phyloP scores from a whole-genome alignment of 2,329 filamentous ascomycete species.

The Raffaelea arxii region DNA sequence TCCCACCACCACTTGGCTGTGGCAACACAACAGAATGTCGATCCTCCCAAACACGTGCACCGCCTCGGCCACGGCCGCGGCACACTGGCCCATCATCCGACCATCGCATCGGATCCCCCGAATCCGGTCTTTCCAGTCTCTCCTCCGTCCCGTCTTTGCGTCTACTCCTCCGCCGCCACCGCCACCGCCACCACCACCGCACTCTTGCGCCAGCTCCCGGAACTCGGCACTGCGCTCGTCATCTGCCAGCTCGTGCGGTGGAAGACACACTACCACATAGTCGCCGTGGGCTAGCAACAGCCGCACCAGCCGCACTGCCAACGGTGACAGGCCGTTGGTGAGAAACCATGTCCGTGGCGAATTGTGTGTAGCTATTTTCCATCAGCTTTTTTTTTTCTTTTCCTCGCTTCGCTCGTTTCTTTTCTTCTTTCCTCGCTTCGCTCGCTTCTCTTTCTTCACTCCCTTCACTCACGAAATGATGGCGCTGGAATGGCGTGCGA shows the following conservation, averaged over 20 bases:
- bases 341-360: constrained; percentile 87
- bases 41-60: constrained; percentile 75
- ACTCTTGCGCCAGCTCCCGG: constrained; percentile 64
- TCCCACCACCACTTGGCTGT: constrained; percentile 80
- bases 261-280: constrained; percentile 75
- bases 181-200: constrained; percentile 27
- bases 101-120: constrained; percentile 55
- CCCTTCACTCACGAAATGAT: constrained; percentile 38
- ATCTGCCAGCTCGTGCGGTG: constrained; percentile 69
- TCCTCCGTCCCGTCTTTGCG: constrained; percentile 26
- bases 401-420: background rate
- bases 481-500: constrained; percentile 35
- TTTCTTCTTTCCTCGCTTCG: background rate
- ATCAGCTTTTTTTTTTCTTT: too few relatives aligned
- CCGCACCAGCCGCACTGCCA: constrained; percentile 72
- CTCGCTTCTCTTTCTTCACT: background rate
- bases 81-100: constrained; percentile 58
- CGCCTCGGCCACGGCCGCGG: constrained; percentile 78
- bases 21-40: constrained; percentile 85
- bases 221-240: constrained; percentile 69
- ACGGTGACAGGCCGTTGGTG: constrained; percentile 74
- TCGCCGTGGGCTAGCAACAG: constrained; percentile 85
- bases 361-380: constrained; percentile 47
- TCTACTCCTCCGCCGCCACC: background rate
- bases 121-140: constrained; percentile 75